Percentiles rank a stretch among this genome's conserved stretches.
Evolutionary conservation across 148 eudicot species (phyloP).

Genomic region (Heliamphora exappendiculata): DNA sequence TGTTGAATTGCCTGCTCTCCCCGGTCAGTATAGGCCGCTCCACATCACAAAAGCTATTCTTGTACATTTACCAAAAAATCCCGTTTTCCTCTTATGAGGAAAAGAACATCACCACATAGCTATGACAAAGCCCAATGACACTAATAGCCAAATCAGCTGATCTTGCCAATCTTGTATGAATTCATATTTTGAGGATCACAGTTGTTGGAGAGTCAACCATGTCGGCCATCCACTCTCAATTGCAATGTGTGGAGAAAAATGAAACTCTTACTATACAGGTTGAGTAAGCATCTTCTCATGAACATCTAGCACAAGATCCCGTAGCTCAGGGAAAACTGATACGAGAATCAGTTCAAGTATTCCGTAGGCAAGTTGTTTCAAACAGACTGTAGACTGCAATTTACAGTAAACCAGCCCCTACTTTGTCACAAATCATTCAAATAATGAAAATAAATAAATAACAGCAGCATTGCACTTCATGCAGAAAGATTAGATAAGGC

Average conservation of each 20-base stretch:
- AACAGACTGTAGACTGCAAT: conserved; percentile 75
- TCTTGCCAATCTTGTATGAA: background rate
- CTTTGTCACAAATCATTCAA: conserved; percentile 8
- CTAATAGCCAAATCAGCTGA: background rate
- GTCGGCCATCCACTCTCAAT: background rate
- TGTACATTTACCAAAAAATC: background rate
- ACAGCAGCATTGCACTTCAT: background rate
- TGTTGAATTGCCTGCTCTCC: too few relatives aligned
- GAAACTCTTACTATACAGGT: conserved; percentile 13
- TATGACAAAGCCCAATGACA: background rate
- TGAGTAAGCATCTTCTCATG: conserved; percentile 42
- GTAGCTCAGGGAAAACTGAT: conserved; percentile 79
- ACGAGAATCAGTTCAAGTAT: conserved; percentile 70
- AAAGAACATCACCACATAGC: background rate
- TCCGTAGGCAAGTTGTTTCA: conserved; percentile 83
- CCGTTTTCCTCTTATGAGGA: background rate
- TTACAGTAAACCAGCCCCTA: conserved; percentile 1
- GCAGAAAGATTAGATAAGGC: background rate
- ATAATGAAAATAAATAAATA: background rate
- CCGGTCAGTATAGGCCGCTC: too few relatives aligned
- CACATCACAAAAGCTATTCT: background rate
- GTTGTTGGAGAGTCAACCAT: too few relatives aligned
- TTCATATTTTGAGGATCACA: background rate
- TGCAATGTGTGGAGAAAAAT: background rate
- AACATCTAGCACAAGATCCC: conserved; percentile 54